A percentile compares a stretch with the other conserved stretches of the same genome.
Evolutionary conservation across 2,329 filamentous ascomycete species (phyloP).

Genomic region (Bimuria novae-zelandiae): DNA sequence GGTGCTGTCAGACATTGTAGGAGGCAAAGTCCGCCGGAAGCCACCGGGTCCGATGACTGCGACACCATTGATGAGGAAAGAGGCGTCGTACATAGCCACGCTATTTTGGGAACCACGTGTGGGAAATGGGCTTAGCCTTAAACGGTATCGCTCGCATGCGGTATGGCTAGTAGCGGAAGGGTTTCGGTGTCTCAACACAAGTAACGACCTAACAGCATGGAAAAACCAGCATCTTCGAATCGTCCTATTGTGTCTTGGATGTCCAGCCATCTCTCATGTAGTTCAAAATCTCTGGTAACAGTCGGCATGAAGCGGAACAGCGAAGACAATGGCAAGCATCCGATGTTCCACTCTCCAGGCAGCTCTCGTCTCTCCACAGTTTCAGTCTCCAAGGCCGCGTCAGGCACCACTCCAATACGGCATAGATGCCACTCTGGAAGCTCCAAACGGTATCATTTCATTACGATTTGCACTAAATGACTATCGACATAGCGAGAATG

Average conservation of each 20-base stretch:
- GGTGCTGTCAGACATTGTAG: too few species aligned
- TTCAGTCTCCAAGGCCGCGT: constrained; percentile 7
- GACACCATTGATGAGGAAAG: neutral
- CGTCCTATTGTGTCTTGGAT: too few species aligned
- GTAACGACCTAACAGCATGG: too few species aligned
- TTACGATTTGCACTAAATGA: constrained; percentile 4
- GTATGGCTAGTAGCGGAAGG: too few species aligned
- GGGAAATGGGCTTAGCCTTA: constrained; percentile 16
- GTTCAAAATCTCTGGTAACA: too few species aligned
- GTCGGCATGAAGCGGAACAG: neutral
- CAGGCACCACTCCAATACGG: neutral
- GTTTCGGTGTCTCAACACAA: too few species aligned
- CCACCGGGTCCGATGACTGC: neutral
- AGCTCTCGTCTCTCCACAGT: constrained; percentile 13
- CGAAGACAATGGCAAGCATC: neutral
- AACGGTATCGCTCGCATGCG: constrained; percentile 13
- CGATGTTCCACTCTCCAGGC: neutral
- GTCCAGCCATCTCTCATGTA: too few species aligned
- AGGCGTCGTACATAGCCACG: neutral
- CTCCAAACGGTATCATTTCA: neutral
- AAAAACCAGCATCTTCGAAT: too few species aligned
- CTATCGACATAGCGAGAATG: too few species aligned
- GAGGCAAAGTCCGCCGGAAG: too few species aligned
- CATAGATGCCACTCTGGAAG: neutral
- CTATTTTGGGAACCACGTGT: constrained; percentile 1